A percentile compares a stretch with the other conserved stretches of the same genome.
phyloP scores from a whole-genome alignment of 2,329 filamentous ascomycete genomes.

The Cladosporium sp. region DNA sequence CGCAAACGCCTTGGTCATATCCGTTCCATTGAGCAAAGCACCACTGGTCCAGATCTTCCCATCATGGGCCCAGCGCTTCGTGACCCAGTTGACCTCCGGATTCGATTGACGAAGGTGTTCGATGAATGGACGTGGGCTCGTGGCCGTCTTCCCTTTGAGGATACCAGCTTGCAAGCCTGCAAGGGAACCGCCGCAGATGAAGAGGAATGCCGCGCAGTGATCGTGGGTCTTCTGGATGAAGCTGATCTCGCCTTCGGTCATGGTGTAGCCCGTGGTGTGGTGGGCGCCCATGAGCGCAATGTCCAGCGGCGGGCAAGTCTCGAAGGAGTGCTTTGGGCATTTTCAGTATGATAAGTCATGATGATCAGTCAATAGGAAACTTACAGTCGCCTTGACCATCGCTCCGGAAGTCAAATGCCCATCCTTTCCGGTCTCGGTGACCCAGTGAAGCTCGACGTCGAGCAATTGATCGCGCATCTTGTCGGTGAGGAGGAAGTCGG shows the following conservation, averaged over 20 bases:
- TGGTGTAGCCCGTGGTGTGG: slow-evolving; percentile 22
- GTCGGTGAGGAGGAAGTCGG: slow-evolving; percentile 1
- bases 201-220: slow-evolving; percentile 36
- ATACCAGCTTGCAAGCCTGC: slow-evolving; percentile 34
- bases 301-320: slow-evolving; percentile 38
- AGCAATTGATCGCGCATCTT: slow-evolving; percentile 19
- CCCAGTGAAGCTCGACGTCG: slow-evolving; percentile 31
- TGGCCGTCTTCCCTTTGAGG: slow-evolving; percentile 35
- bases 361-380: neutral
- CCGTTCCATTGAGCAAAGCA: slow-evolving; percentile 30
- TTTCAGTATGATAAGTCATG: neutral
- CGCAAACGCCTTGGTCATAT: slow-evolving; percentile 30
- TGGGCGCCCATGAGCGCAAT: slow-evolving; percentile 40
- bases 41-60: slow-evolving; percentile 34
- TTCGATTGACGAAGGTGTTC: slow-evolving; percentile 22
- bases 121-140: slow-evolving; percentile 33
- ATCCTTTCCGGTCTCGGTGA: slow-evolving; percentile 24
- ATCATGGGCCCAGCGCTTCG: slow-evolving; percentile 28
- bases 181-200: slow-evolving; percentile 37
- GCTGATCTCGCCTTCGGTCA: slow-evolving; percentile 32
- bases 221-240: slow-evolving; percentile 36
- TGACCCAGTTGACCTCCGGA: slow-evolving; percentile 35
- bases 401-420: slow-evolving; percentile 19
- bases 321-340: slow-evolving; percentile 35
- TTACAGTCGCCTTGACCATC: slow-evolving; percentile 19